Conservation (phyloP, 345 rosid species). For the Hevea brasiliensis region DNA sequence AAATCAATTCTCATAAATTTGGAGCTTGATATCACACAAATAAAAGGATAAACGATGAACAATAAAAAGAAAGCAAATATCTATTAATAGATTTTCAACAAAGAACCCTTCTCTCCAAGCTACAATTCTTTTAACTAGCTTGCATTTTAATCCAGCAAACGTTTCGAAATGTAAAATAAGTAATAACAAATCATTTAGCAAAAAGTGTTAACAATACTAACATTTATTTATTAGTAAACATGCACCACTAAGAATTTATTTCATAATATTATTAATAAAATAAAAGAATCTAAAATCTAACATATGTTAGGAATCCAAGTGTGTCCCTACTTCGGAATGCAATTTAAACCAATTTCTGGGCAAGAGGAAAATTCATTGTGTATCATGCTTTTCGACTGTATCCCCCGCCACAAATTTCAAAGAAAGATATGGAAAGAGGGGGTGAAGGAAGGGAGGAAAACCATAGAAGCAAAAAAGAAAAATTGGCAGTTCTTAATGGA, state of each 20-base stretch:
- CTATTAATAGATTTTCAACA: not conserved
- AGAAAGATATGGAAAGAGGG: too few species aligned
- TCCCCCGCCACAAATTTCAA: not conserved
- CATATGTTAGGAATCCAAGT: not conserved
- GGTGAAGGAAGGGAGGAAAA: too few species aligned
- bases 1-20: not conserved
- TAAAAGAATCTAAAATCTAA: too few species aligned
- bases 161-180: not conserved
- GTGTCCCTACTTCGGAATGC: not conserved
- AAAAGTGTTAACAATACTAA: too few species aligned
- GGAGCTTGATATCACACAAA: not conserved
- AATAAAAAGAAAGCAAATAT: not conserved
- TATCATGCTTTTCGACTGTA: not conserved
- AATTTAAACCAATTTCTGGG: not conserved
- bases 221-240: not conserved
- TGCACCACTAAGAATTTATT: not conserved
- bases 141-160: not conserved
- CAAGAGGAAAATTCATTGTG: not conserved
- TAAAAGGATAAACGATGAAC: too few species aligned
- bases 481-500: not conserved
- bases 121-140: not conserved
- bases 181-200: too few species aligned
- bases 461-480: too few species aligned
- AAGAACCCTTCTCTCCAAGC: not conserved
- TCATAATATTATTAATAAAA: not conserved